Conservation (phyloP, 331 rosid genomes). For the Rosa hybrid region DNA sequence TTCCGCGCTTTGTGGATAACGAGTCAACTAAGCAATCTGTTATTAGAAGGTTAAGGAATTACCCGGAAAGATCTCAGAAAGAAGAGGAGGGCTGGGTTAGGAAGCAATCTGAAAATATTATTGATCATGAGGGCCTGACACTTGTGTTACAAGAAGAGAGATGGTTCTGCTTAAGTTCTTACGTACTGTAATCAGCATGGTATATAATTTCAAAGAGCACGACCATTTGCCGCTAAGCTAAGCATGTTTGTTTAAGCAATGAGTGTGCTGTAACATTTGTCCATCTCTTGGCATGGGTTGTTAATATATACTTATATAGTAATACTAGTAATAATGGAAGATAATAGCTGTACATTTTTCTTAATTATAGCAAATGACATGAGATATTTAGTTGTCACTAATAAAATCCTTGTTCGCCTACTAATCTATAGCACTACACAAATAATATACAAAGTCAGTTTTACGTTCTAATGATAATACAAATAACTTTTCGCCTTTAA, state of each 20-base stretch:
- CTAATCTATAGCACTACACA: not conserved
- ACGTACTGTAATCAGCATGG: not conserved
- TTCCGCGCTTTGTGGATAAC: not conserved
- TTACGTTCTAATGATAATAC: not conserved
- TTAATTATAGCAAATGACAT: constrained; percentile 1
- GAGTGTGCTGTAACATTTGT: not conserved
- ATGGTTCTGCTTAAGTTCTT: not conserved
- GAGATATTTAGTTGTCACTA: not conserved
- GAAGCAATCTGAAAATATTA: not conserved
- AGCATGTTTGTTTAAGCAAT: constrained; percentile 3
- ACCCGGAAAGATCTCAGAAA: not conserved
- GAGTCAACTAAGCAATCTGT: not conserved
- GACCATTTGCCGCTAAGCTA: not conserved
- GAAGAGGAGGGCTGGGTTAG: not conserved
- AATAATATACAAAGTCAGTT: not conserved
- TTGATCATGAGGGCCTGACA: not conserved
- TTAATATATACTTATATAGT: not conserved
- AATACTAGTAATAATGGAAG: not conserved
- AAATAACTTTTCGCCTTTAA: not conserved
- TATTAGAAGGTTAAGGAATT: not conserved
- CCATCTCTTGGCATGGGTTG: not conserved
- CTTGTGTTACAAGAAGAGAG: not conserved
- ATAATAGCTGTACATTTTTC: not conserved
- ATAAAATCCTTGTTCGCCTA: not conserved
- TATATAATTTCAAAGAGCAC: not conserved